A percentile compares a stretch with the other conserved stretches of the same genome.
Evolutionary conservation across 257 asterid genomes (phyloP).

Genomic region (Nicotiana paniculata): DNA sequence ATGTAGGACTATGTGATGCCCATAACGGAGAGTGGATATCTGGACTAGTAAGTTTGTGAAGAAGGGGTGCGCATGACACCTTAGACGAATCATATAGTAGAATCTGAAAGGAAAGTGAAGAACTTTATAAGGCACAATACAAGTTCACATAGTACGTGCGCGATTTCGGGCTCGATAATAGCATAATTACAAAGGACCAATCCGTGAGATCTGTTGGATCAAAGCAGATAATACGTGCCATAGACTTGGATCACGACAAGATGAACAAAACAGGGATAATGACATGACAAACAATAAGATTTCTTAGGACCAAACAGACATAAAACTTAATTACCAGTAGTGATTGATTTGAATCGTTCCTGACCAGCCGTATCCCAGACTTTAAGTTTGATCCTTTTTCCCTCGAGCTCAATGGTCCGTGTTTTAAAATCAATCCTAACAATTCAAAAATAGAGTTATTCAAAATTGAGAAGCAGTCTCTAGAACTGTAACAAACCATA

Average conservation of each 20-base stretch:
- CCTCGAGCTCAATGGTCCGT: not conserved
- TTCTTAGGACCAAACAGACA: not conserved
- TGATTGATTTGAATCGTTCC: conserved; percentile 19
- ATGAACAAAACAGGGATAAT: not conserved
- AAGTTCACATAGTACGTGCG: too few relatives aligned
- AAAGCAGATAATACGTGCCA: too few relatives aligned
- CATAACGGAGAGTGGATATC: too few relatives aligned
- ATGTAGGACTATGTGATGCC: not conserved
- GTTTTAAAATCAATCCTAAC: not conserved
- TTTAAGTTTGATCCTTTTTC: conserved; percentile 16
- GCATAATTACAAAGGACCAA: too few relatives aligned
- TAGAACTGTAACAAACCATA: not conserved
- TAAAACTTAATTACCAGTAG: conserved; percentile 9
- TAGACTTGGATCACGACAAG: too few relatives aligned
- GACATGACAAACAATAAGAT: not conserved
- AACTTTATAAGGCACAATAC: too few relatives aligned
- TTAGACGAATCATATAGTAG: too few relatives aligned
- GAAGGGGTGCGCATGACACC: too few relatives aligned
- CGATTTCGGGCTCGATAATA: too few relatives aligned
- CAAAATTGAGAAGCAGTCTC: not conserved
- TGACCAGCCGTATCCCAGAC: conserved; percentile 24
- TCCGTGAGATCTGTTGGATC: too few relatives aligned
- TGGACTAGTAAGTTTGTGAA: too few relatives aligned
- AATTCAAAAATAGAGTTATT: not conserved
- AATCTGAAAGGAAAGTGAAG: too few relatives aligned